phyloP scores from a whole-genome alignment of 2,329 filamentous ascomycete species.

The Calonectria crousiana region DNA sequence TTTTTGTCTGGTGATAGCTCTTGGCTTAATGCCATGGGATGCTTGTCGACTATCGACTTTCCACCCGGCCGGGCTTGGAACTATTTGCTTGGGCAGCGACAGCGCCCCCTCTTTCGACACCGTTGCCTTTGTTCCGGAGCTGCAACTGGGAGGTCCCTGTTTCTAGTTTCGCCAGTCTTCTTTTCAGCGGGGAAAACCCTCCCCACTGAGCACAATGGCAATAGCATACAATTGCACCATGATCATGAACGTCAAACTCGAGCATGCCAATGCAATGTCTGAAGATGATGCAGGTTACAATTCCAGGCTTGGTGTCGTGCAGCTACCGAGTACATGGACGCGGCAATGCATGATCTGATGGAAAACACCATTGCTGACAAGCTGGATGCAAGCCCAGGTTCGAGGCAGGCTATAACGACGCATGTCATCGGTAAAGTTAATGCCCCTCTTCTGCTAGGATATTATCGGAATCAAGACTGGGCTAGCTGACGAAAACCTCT shows the following conservation, averaged over 20 bases:
- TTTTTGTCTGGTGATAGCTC: conserved; percentile 40
- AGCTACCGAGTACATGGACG: conserved; percentile 30
- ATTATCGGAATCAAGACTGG: conserved; percentile 14
- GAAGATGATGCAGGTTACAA: background rate
- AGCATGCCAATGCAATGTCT: background rate
- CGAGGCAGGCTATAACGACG: conserved; percentile 18
- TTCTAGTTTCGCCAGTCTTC: conserved; percentile 26
- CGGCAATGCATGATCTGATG: conserved; percentile 34
- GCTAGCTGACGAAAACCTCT: conserved; percentile 24
- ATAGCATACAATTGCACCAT: background rate
- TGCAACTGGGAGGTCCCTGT: conserved; percentile 34
- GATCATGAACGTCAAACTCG: background rate
- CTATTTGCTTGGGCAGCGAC: conserved; percentile 18
- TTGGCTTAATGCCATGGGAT: conserved; percentile 38
- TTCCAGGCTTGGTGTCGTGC: conserved; percentile 30
- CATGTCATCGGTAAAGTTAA: conserved; percentile 30
- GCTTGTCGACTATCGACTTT: conserved; percentile 31
- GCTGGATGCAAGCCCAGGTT: conserved; percentile 26
- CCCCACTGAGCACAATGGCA: background rate
- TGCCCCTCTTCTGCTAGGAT: background rate
- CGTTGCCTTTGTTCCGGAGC: conserved; percentile 10
- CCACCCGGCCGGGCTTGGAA: conserved; percentile 25
- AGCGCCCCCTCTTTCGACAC: conserved; percentile 20
- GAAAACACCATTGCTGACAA: conserved; percentile 29
- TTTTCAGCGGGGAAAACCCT: background rate